Conservation (phyloP, 805 yeast genomes). For the Metschnikowia shivogae region DNA sequence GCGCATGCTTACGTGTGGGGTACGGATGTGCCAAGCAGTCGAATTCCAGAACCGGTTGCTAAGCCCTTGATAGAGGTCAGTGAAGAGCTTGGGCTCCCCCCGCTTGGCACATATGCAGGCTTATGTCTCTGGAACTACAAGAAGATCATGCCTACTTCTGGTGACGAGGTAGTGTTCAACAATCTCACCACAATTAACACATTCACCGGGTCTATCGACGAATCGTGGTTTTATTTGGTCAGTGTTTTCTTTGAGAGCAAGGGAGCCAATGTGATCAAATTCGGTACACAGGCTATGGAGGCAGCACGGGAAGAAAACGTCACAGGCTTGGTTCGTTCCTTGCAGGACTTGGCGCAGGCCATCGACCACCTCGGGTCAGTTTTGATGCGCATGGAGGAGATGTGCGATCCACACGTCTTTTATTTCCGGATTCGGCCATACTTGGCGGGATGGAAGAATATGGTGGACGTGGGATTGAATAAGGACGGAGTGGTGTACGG, state of each 20-base stretch:
- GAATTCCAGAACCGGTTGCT: slow-evolving; percentile 65
- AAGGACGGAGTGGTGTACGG: slow-evolving; percentile 76
- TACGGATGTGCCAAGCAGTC: slow-evolving; percentile 54
- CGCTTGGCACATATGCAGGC: slow-evolving; percentile 84
- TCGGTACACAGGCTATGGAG: slow-evolving; percentile 65
- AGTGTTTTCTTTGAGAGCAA: slow-evolving; percentile 80
- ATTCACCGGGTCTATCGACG: slow-evolving; percentile 87
- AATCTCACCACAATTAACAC: slow-evolving; percentile 77
- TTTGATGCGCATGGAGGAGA: slow-evolving; percentile 80
- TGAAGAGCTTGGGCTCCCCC: slow-evolving; percentile 67
- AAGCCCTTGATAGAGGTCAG: slow-evolving; percentile 62
- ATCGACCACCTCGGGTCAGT: slow-evolving; percentile 72
- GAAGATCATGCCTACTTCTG: slow-evolving; percentile 45
- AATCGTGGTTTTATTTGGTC: slow-evolving; percentile 89
- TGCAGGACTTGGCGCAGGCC: slow-evolving; percentile 67
- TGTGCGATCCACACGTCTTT: slow-evolving; percentile 92
- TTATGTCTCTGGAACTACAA: slow-evolving; percentile 85
- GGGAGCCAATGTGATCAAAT: slow-evolving; percentile 67
- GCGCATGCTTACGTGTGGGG: slow-evolving; percentile 93
- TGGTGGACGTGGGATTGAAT: slow-evolving; percentile 76
- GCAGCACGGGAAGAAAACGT: slow-evolving; percentile 48
- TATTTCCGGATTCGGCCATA: slow-evolving; percentile 84
- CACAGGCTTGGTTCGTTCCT: slow-evolving; percentile 35
- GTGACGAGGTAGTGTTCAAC: slow-evolving; percentile 47
- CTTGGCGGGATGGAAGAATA: slow-evolving; percentile 91